Conservation (phyloP, 305 asterid genomes). For the Caryopteris hybrid region DNA sequence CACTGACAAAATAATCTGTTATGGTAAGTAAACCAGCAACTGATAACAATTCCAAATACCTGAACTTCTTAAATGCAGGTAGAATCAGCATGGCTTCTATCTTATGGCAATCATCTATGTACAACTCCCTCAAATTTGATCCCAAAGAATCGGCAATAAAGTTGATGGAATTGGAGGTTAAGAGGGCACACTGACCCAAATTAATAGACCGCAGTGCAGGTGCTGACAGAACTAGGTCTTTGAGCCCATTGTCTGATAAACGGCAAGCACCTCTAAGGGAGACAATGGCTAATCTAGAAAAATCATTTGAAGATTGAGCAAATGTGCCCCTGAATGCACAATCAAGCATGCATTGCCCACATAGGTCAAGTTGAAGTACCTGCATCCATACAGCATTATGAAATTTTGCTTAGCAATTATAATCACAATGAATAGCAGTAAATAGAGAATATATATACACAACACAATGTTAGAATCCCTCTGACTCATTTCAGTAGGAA, state of each 20-base stretch:
- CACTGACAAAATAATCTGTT: slow-evolving; percentile 50
- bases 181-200: slow-evolving; percentile 72
- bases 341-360: slow-evolving; percentile 68
- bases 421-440: background rate
- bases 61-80: slow-evolving; percentile 50
- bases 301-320: slow-evolving; percentile 26
- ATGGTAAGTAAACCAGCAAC: slow-evolving; percentile 58
- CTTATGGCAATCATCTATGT: slow-evolving; percentile 61
- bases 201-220: slow-evolving; percentile 59
- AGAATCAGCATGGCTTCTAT: slow-evolving; percentile 46
- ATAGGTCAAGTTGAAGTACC: slow-evolving; percentile 87
- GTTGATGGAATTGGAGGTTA: slow-evolving; percentile 48
- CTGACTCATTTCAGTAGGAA: background rate
- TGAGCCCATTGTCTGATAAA: slow-evolving; percentile 55
- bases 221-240: slow-evolving; percentile 47
- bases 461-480: background rate
- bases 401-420: slow-evolving; percentile 9
- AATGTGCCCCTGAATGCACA: slow-evolving; percentile 34
- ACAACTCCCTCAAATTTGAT: slow-evolving; percentile 64
- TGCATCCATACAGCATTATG: slow-evolving; percentile 31
- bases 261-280: slow-evolving; percentile 91
- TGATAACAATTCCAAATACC: slow-evolving; percentile 65
- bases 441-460: background rate
- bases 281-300: slow-evolving; percentile 46
- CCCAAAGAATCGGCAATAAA: slow-evolving; percentile 55